phyloP scores from a whole-genome alignment of 495 filamentous ascomycete genomes.

The Pseudoneurospora amorphoporcata region DNA sequence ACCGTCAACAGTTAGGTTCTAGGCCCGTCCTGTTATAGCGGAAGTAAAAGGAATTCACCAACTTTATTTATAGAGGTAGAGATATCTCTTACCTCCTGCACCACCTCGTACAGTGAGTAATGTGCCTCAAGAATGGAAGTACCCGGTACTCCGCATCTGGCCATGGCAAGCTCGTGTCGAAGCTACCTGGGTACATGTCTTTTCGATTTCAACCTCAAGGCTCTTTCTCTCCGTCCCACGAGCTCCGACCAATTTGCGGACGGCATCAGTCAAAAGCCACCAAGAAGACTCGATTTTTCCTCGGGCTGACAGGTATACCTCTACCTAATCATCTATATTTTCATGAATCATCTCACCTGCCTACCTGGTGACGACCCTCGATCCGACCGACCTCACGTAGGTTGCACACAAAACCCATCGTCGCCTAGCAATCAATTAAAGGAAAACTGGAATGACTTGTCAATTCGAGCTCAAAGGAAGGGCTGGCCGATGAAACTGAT shows the following conservation, averaged over 20 bases:
- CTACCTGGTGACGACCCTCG: background rate
- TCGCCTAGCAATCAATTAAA: background rate
- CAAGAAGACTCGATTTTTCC: background rate
- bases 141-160: background rate
- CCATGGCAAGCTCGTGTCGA: background rate
- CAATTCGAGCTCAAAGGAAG: background rate
- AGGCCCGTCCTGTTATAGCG: background rate
- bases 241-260: background rate
- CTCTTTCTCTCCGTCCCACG: background rate
- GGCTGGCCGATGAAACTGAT: background rate
- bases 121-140: background rate
- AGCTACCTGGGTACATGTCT: background rate
- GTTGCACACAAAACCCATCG: background rate
- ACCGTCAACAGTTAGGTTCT: background rate
- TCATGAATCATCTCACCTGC: background rate
- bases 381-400: background rate
- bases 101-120: background rate
- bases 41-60: background rate
- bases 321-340: background rate
- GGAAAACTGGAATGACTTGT: background rate
- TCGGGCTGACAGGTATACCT: background rate
- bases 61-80: background rate
- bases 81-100: background rate
- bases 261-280: background rate
- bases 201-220: background rate